Evolutionary conservation across 495 filamentous ascomycete species (phyloP).

Genomic region (Podospora pseudocomata): DNA sequence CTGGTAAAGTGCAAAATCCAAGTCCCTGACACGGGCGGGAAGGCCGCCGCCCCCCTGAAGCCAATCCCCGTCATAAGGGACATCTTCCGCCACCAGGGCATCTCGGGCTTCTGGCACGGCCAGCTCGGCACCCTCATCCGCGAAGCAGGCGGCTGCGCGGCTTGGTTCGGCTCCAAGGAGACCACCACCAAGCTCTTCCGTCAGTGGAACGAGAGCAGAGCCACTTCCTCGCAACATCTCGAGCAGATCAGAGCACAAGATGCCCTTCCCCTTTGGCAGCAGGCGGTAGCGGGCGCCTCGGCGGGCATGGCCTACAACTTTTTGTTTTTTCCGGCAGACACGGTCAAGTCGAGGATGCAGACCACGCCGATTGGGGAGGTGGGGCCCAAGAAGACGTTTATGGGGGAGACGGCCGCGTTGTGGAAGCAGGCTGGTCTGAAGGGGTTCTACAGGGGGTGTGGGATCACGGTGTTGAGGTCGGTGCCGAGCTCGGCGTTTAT

Average conservation of each 20-base stretch:
- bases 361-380: conserved; percentile 64
- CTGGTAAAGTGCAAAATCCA: conserved; percentile 99
- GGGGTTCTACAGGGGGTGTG: conserved; percentile 89
- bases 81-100: conserved; percentile 74
- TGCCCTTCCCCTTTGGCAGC: conserved; percentile 67
- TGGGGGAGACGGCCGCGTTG: conserved; percentile 60
- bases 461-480: conserved; percentile 81
- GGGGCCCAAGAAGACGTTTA: conserved; percentile 59
- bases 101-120: conserved; percentile 90
- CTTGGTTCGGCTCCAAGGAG: conserved; percentile 96
- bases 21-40: conserved; percentile 48
- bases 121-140: conserved; percentile 90
- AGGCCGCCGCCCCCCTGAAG: conserved; percentile 26
- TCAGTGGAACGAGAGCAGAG: conserved; percentile 36
- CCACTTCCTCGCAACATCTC: conserved; percentile 30
- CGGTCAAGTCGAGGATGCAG: conserved; percentile 94
- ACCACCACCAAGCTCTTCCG: conserved; percentile 65
- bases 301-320: conserved; percentile 96
- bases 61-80: conserved; percentile 61
- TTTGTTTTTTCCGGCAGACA: conserved; percentile 93
- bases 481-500: conserved; percentile 97
- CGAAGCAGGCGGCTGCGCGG: conserved; percentile 87
- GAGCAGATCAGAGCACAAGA: conserved; percentile 26
- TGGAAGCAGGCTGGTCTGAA: conserved; percentile 78
- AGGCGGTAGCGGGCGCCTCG: conserved; percentile 81